These are phyloP conservation scores for Colletotrichum destructivum DNA, from an alignment of 2,329 filamentous ascomycete species.

Conservation along the genomic window DNA sequence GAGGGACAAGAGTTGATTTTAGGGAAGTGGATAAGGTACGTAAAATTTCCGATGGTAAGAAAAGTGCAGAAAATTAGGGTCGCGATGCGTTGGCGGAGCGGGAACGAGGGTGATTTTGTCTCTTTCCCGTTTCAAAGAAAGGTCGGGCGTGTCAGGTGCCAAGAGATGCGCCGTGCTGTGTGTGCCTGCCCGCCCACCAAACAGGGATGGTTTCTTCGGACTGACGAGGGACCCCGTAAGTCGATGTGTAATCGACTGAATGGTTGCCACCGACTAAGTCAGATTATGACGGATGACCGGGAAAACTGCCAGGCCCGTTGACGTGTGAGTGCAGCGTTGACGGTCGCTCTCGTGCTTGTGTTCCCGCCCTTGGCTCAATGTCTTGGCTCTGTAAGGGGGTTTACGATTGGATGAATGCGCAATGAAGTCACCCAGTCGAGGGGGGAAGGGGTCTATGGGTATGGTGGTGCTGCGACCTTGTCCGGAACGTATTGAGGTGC, in stretches of 20 bases:
- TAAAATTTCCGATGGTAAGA: conserved; percentile 4
- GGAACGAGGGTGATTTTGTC: conserved; percentile 26
- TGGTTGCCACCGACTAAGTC: conserved; percentile 29
- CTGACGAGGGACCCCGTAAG: conserved; percentile 19
- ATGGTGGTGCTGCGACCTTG: background rate
- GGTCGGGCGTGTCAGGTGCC: conserved; percentile 31
- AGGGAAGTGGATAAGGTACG: background rate
- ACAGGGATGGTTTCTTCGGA: conserved; percentile 31
- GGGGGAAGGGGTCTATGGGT: background rate
- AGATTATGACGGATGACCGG: conserved; percentile 13
- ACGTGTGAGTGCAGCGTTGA: conserved; percentile 1
- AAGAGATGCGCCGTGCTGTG: conserved; percentile 22
- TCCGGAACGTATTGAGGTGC: background rate
- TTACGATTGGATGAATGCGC: conserved; percentile 15
- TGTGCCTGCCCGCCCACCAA: conserved; percentile 6
- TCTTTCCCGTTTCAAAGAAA: conserved; percentile 34
- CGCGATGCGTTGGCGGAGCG: conserved; percentile 9
- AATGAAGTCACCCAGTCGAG: conserved; percentile 25
- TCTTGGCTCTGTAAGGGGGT: background rate
- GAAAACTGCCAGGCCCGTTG: background rate
- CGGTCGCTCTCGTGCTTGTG: background rate
- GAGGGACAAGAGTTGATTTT: background rate
- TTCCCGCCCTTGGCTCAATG: background rate
- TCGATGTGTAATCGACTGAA: conserved; percentile 35
- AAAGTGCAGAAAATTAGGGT: conserved; percentile 13